Percentiles rank a stretch among this genome's conserved stretches.
These are phyloP conservation scores for Tuber microsphaerosporum DNA, from an alignment of 495 filamentous ascomycete species.

Conservation along the genomic window DNA sequence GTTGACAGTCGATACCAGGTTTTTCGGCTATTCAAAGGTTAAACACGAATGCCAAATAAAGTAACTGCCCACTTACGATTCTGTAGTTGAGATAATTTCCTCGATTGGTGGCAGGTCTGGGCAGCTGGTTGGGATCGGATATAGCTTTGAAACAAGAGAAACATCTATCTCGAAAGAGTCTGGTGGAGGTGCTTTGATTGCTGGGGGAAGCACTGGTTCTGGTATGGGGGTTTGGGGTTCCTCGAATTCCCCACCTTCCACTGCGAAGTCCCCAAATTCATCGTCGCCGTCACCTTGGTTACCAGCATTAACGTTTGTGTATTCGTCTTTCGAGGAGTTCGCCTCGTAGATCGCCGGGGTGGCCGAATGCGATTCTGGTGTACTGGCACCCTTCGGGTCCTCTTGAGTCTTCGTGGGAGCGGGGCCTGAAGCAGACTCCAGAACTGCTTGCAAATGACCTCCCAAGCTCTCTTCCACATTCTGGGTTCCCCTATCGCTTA, in stretches of 20 bases:
- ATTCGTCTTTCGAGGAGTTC: not conserved
- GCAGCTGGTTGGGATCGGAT: constrained; percentile 30
- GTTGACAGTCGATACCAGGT: constrained; percentile 58
- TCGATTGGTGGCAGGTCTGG: constrained; percentile 29
- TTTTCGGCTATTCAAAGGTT: constrained; percentile 45
- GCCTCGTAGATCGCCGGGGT: not conserved
- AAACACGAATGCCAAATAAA: constrained; percentile 3
- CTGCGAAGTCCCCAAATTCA: constrained; percentile 51
- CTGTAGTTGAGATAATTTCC: constrained; percentile 46
- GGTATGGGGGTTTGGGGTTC: constrained; percentile 44
- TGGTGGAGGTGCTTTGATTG: constrained; percentile 18
- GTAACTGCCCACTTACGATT: constrained; percentile 38
- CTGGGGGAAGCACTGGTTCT: constrained; percentile 40
- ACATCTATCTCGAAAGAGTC: constrained; percentile 43
- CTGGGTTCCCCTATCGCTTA: not conserved
- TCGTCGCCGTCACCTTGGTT: constrained; percentile 39
- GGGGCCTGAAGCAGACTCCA: not conserved
- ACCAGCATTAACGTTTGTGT: not conserved
- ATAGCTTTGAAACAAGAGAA: constrained; percentile 47
- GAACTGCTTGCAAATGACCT: not conserved
- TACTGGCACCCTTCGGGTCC: not conserved
- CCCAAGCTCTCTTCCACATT: not conserved
- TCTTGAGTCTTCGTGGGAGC: not conserved
- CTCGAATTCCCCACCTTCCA: constrained; percentile 47
- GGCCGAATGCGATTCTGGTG: not conserved